These are phyloP conservation scores for Rubia balearica DNA, from an alignment of 305 asterid genomes.

Conservation along the genomic window DNA sequence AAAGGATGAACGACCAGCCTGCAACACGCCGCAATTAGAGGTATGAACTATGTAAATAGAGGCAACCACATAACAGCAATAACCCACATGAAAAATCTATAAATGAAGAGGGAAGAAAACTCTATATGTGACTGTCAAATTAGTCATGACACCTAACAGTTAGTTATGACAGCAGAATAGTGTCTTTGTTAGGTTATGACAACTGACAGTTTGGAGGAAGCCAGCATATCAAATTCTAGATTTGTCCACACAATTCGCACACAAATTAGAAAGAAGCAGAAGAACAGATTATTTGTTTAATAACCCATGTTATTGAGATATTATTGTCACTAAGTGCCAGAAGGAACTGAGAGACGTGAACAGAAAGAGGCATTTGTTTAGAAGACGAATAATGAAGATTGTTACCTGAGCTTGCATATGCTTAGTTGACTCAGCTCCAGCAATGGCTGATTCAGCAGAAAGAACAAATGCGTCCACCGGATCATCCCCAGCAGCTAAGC, in stretches of 20 bases:
- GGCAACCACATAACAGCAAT: not conserved
- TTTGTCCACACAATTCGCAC: not conserved
- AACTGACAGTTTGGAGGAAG: no score
- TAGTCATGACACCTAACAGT: no score
- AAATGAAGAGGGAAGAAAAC: not conserved
- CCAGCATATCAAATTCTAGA: not conserved
- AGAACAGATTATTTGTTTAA: no score
- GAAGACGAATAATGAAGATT: not conserved
- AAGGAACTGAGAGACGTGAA: not conserved
- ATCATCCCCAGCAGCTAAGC: constrained; percentile 67
- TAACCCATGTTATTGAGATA: not conserved
- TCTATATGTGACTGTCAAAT: not conserved
- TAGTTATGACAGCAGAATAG: no score
- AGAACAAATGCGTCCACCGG: constrained; percentile 58
- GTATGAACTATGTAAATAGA: not conserved
- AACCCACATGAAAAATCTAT: not conserved
- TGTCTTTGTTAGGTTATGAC: not conserved
- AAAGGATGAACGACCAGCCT: constrained; percentile 96
- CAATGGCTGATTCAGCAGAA: constrained; percentile 82
- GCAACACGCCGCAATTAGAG: constrained; percentile 24
- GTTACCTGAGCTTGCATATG: constrained; percentile 84
- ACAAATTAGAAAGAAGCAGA: no score
- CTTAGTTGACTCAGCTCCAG: constrained; percentile 88
- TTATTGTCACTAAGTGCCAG: not conserved
- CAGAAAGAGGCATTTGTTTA: not conserved